phyloP scores from a whole-genome alignment of 306 rosid species.

The Pyrus pyrifolia region DNA sequence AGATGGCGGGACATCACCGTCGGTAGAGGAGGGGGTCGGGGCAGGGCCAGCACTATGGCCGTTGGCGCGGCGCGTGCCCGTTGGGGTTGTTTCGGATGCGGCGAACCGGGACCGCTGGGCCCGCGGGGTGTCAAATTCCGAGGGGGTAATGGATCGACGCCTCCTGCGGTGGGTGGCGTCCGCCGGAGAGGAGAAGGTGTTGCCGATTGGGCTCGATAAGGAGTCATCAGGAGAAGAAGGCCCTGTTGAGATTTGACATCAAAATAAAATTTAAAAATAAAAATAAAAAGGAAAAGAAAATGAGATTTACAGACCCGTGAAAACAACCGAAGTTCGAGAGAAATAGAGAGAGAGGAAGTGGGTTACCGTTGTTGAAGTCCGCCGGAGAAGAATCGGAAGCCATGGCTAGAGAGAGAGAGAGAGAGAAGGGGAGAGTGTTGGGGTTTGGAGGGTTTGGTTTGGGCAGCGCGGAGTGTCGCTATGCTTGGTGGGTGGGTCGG shows the following conservation, averaged over 20 bases:
- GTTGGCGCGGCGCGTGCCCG: conserved; percentile 36
- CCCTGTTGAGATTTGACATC: conserved; percentile 29
- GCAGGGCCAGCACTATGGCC: conserved; percentile 20
- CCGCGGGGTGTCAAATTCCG: conserved; percentile 52
- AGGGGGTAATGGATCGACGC: conserved; percentile 58
- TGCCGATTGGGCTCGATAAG: conserved; percentile 79
- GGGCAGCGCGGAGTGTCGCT: neutral
- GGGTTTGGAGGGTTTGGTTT: neutral
- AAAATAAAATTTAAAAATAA: neutral
- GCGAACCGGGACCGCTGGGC: conserved; percentile 53
- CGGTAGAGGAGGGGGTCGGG: conserved; percentile 69
- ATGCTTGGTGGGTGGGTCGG: neutral
- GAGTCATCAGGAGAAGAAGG: conserved; percentile 83
- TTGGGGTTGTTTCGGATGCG: conserved; percentile 58
- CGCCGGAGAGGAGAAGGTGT: conserved; percentile 64
- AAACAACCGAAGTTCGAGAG: neutral
- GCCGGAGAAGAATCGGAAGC: conserved; percentile 73
- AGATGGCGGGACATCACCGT: conserved; percentile 45
- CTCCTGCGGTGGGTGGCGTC: conserved; percentile 28
- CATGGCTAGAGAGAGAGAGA: conserved; percentile 36
- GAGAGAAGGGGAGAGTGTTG: neutral
- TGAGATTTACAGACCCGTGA: neutral
- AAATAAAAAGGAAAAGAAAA: neutral
- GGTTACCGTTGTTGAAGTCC: conserved; percentile 50
- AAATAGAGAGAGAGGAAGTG: neutral